Percentiles rank a stretch among this genome's conserved stretches.
Conservation (phyloP, 805 yeast genomes). For the Suhomyces sp. region DNA sequence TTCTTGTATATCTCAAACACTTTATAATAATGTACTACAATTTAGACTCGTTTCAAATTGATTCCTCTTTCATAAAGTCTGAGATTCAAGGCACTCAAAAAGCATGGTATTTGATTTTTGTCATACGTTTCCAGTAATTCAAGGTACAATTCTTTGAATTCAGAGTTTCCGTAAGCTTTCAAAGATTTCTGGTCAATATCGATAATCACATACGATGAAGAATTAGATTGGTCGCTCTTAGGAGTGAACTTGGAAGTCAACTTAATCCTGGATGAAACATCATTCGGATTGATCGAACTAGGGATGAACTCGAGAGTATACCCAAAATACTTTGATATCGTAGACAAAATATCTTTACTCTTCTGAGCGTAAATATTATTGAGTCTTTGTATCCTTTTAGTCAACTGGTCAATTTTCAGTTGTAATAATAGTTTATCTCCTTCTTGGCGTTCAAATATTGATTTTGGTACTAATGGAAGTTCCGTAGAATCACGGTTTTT, state of each 20-base stretch:
- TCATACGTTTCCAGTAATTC: conserved; percentile 67
- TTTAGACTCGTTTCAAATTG: too few species aligned
- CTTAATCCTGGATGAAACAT: conserved; percentile 54
- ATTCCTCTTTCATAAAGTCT: conserved; percentile 58
- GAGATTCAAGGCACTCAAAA: conserved; percentile 70
- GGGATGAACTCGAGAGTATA: conserved; percentile 66
- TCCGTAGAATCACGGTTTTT: conserved; percentile 18
- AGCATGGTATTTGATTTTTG: conserved; percentile 70
- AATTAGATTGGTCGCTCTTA: conserved; percentile 21
- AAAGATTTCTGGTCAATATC: conserved; percentile 56
- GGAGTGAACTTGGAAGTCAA: conserved; percentile 45
- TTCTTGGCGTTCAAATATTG: conserved; percentile 62
- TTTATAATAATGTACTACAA: too few species aligned
- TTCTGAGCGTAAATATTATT: conserved; percentile 61
- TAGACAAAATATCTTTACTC: conserved; percentile 68
- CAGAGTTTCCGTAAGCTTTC: conserved; percentile 48
- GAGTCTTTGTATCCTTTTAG: conserved; percentile 53
- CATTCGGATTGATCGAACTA: conserved; percentile 41
- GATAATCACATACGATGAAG: conserved; percentile 49
- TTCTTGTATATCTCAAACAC: too few species aligned
- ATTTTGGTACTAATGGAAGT: conserved; percentile 46
- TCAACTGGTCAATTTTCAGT: conserved; percentile 45
- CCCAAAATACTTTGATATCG: conserved; percentile 68
- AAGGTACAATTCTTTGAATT: conserved; percentile 39
- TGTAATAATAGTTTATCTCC: conserved; percentile 52